Conservation (phyloP, 768 basidiomycete species). For the Sporobolomyces pararoseus region DNA sequence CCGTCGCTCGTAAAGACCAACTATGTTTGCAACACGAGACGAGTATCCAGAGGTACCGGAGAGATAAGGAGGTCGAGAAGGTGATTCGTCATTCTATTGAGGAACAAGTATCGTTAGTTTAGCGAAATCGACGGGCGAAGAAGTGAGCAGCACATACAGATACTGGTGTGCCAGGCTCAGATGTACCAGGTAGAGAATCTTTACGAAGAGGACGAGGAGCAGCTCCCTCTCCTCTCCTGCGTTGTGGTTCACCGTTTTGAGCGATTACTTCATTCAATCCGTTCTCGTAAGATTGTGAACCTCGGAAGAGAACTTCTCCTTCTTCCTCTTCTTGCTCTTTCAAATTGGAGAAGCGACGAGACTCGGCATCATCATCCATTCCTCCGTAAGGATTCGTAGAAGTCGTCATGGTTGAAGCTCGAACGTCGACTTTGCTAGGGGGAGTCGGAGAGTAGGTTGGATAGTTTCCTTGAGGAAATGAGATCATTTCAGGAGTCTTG, state of each 20-base stretch:
- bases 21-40: slow-evolving; percentile 24
- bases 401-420: neutral
- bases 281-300: slow-evolving; percentile 14
- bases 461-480: neutral
- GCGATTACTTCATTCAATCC: slow-evolving; percentile 7
- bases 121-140: neutral
- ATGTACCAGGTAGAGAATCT: slow-evolving; percentile 2
- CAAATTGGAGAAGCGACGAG: neutral
- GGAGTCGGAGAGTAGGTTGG: neutral
- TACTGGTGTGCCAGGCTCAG: slow-evolving; percentile 5
- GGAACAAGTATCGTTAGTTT: neutral
- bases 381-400: slow-evolving; percentile 33
- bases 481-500: neutral
- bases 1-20: slow-evolving; percentile 31
- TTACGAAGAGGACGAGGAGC: slow-evolving; percentile 1
- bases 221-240: neutral
- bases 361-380: slow-evolving; percentile 3
- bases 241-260: neutral
- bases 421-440: neutral
- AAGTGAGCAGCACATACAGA: no score
- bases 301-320: slow-evolving; percentile 33
- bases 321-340: slow-evolving; percentile 7
- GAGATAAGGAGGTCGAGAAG: slow-evolving; percentile 10
- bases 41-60: slow-evolving; percentile 23
- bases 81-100: slow-evolving; percentile 16